Base-by-base conservation (phyloP, 2,329 filamentous ascomycete species). In the Colletotrichum magnum region DNA sequence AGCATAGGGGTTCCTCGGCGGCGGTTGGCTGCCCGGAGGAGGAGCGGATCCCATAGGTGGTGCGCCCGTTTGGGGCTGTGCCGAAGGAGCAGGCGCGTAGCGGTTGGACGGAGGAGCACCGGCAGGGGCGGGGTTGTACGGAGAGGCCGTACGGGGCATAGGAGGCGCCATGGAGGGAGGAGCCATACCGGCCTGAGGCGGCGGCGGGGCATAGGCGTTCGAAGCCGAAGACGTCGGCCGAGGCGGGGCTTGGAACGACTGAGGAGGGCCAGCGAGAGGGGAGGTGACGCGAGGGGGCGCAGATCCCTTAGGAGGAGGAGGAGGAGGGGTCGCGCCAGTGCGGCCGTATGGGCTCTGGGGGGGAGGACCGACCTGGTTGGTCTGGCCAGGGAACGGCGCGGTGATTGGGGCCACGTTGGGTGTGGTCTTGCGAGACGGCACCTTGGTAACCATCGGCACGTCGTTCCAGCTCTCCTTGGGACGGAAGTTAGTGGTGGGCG, bases 391-490 rank as follows among this genome's bases (percentile, higher is more conserved):
- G 84, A 96, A 97, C 9, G 94, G 93, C 18, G 93, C 89, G n/a
- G 86, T 89, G 58, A 94, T 89, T 3, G 92, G 85, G 59, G 90
- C 88, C 21, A 89, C 84, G 64, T 86, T 90, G 2, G 95, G 94
- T 1, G 95, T 98, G 53, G 87, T 86, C 77, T 92, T 89, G 73
- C 95, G 90, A 24, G 91, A 87, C 15, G 92, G 87, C 63, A 88
- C 84, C 83, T 95, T 94, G 53, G 89, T 87, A 53, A 98, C 93
- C 75, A 97, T 88, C 1, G 96, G 96, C 59, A 97, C 92, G 79
- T 99, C 96, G 74, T 99, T 99, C 96, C 96, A 99, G 74, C 93
- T 92, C 32, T 91, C 89, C 72, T 91, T 91, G 72, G 92, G 92
- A 76, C 90, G 91, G 66, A 89, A 85, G 76, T 89, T 90, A 10